Evolutionary conservation across 345 rosid species (phyloP), one percentile per base, ranked within the genome.

Genomic region (Gossypium ekmanianum): DNA sequence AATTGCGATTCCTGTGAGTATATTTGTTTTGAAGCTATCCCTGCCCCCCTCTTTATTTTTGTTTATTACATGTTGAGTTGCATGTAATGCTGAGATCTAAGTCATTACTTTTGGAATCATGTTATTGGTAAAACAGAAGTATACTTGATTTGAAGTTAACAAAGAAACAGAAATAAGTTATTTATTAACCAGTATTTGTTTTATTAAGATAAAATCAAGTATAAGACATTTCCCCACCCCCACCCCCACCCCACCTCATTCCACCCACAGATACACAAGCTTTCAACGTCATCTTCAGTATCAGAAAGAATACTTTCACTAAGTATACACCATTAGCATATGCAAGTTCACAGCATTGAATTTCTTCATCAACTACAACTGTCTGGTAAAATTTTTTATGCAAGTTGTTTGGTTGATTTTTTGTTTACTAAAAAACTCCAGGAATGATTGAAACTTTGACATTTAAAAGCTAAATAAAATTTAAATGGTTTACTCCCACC

Each of bases 1-100:
- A 91, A 80, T 83, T 95, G 78, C 86, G 99, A 39, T 95, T 95
- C 83, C 96, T 95, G 98, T 95, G 82, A 91, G 98, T 85, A 76
- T 39, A 52, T 4, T 71, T 79, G 7, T 71, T 58, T 56, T 68
- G 57, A 10, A 10, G 39, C 26, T 26, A 43, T 27, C 29, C 16
- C 12, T 4, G 41, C 5, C 43, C 41, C 64, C 11, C 3, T 27
- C 64, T 13, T 26, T 61, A 59, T 61, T 61, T 73, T 17, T 22
- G 43, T 48, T 48, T 73, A 58, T 26, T 20, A 3, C 34, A 39
- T 72, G 20, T 56, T 72, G 64, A 73, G 67, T 47, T 73, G 45
- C 56, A 9, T 48, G 57, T 27, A 27, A 6, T 74, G 27, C 26
- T 26, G 39, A 51, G 22, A 16, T 5, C 20, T 20, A n/a, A 72